Evolutionary conservation across 116 monocot genomes (phyloP).

Genomic region (Dioscorea cayenensis): DNA sequence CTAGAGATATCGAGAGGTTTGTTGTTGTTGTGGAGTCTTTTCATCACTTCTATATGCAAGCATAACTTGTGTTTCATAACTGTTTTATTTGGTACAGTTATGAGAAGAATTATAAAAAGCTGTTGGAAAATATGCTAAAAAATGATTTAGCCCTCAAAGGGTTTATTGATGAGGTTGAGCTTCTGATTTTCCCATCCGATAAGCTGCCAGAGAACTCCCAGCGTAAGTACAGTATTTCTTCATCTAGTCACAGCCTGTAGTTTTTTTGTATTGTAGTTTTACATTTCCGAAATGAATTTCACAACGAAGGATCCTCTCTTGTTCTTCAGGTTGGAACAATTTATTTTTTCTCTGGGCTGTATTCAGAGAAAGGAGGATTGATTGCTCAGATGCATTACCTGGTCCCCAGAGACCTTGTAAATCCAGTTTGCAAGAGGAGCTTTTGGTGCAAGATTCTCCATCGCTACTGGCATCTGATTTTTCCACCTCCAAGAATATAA

Average conservation of each 20-base stretch:
- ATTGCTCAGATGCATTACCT: slow-evolving; percentile 12
- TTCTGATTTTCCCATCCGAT: slow-evolving; percentile 83
- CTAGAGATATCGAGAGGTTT: slow-evolving; percentile 80
- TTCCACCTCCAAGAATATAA: slow-evolving; percentile 8
- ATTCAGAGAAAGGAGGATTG: slow-evolving; percentile 41
- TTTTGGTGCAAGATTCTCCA: slow-evolving; percentile 2
- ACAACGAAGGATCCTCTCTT: background rate
- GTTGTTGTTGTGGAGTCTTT: background rate
- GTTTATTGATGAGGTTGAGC: slow-evolving; percentile 55
- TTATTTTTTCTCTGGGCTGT: slow-evolving; percentile 88
- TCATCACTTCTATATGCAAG: background rate
- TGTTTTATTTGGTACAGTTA: slow-evolving; percentile 44
- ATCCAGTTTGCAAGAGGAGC: slow-evolving; percentile 11
- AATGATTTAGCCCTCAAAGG: slow-evolving; percentile 86
- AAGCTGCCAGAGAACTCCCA: slow-evolving; percentile 57
- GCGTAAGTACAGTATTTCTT: slow-evolving; percentile 40
- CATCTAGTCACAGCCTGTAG: background rate
- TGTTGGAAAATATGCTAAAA: slow-evolving; percentile 64
- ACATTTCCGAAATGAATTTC: background rate
- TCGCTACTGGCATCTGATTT: background rate
- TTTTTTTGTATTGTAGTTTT: background rate
- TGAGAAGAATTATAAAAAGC: slow-evolving; percentile 52
- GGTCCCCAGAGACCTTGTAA: slow-evolving; percentile 9
- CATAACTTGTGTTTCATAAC: slow-evolving; percentile 2
- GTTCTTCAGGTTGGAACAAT: slow-evolving; percentile 77